Percentiles rank a stretch among this genome's conserved stretches.
These are phyloP conservation scores for Tylopilus subfusipes DNA, from an alignment of 768 basidiomycete species.

Conservation along the genomic window DNA sequence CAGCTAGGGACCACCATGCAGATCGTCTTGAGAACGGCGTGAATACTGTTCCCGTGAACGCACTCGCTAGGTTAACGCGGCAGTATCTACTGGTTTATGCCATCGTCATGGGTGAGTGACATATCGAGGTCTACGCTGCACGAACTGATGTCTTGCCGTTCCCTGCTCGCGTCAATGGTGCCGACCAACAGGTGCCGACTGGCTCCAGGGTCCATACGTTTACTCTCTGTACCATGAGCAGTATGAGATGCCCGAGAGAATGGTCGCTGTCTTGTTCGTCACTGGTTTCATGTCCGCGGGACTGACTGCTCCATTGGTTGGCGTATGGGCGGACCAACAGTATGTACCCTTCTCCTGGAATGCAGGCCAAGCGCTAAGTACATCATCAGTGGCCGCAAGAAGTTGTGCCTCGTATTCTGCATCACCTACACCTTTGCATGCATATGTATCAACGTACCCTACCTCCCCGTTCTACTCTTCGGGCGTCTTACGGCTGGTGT, in stretches of 20 bases:
- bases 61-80: constrained; percentile 35
- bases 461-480: constrained; percentile 54
- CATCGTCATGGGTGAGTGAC: constrained; percentile 65
- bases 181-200: constrained; percentile 56
- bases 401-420: constrained; percentile 69
- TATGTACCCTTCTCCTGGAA: background rate
- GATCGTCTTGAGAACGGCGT: constrained; percentile 34
- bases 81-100: constrained; percentile 68
- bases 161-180: background rate
- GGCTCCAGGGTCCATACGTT: constrained; percentile 78
- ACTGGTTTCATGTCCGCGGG: constrained; percentile 73
- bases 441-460: constrained; percentile 52
- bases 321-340: constrained; percentile 78
- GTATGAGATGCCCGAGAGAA: constrained; percentile 56
- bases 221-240: constrained; percentile 73
- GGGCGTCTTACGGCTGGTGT: constrained; percentile 68
- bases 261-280: constrained; percentile 72
- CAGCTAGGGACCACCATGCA: constrained; percentile 24
- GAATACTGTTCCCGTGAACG: constrained; percentile 15
- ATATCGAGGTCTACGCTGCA: background rate
- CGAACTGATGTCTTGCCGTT: background rate
- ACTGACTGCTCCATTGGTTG: constrained; percentile 64
- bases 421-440: constrained; percentile 61
- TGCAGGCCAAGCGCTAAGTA: background rate
- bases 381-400: constrained; percentile 55